phyloP scores from a whole-genome alignment of 108 stramenopile species.

The Epithemia pelagica region DNA sequence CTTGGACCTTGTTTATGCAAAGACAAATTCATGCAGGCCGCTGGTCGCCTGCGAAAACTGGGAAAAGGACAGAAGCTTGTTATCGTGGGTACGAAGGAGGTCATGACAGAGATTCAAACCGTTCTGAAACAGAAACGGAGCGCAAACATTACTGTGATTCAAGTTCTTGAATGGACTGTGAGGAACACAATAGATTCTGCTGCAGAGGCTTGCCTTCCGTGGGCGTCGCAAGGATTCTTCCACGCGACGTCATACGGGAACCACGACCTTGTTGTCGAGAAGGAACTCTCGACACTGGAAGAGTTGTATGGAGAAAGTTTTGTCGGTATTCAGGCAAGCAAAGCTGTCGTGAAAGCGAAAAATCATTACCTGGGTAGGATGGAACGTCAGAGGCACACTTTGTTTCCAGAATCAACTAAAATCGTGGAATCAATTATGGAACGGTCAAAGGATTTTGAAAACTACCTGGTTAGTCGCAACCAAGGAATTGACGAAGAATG shows the following conservation, averaged over 20 bases:
- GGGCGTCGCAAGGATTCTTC: slow-evolving; percentile 35
- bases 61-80: slow-evolving; percentile 33
- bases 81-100: slow-evolving; percentile 21
- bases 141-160: slow-evolving; percentile 7
- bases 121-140: background rate
- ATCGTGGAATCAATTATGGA: background rate
- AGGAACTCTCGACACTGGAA: slow-evolving; percentile 16
- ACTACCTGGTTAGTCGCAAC: background rate
- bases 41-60: slow-evolving; percentile 42
- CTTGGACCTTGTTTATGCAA: slow-evolving; percentile 44
- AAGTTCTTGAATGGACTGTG: slow-evolving; percentile 38
- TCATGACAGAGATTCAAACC: background rate
- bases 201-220: slow-evolving; percentile 21
- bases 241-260: slow-evolving; percentile 21
- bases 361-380: background rate
- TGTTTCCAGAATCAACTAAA: background rate
- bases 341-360: background rate
- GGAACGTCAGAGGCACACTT: background rate
- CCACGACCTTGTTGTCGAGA: slow-evolving; percentile 7
- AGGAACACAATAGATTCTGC: slow-evolving; percentile 40
- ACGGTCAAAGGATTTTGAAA: background rate
- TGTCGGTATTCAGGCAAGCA: slow-evolving; percentile 5
- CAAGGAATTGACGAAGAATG: slow-evolving; percentile 30
- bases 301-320: slow-evolving; percentile 22
- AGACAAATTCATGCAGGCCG: slow-evolving; percentile 60